Evolutionary conservation across 805 yeast species (phyloP), one percentile per base, ranked within the genome.

Genomic region (Barnettozyma californica): DNA sequence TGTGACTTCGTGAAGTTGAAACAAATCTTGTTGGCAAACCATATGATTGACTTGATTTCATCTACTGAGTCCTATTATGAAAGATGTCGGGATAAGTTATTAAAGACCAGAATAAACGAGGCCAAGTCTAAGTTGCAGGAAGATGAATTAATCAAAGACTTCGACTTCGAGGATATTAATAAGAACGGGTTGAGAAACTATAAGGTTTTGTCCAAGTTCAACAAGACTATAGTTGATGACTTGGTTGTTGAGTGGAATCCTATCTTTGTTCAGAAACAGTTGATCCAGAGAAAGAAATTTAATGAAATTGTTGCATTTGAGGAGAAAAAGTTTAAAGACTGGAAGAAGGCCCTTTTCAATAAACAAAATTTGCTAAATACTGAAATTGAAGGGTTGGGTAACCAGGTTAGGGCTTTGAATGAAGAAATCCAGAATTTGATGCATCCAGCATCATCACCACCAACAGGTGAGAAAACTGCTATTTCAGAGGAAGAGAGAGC

Each of bases 1-100:
- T 87, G 95, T 66, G 97, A 92, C 63, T 89, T 89, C 60, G 53
- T 66, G 26, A 73, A 73, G 51, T 72, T 91, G 53, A 78, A 87
- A 55, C 75, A 80, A 33, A 66, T 88, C 35, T 68, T 91, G 43
- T 71, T 91, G 66, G 75, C 83, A 21, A 75, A 81, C 19, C 77
- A 87, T 65, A 77, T 88, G 84, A 76, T 86, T 44, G 96, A 90
- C 60, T 75, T 91, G 55, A 80, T 88, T 37, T 62, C 70, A n/a
- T 74, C 89, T 8, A 87, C 95, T 7, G 92, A 89, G 57, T 71
- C 73, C n/a, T 64, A 85, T 62, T 89, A 84, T 67, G 95, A 85
- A 56, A 73, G 72, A 31, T 88, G 80, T 67, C 77, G 96, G 41
- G 62, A 70, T 19, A 73, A 73, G 41, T 77, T 84, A 59, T 70